Evolutionary conservation across 179 eudicot genomes (phyloP).

Genomic region (Silene vulgaris): DNA sequence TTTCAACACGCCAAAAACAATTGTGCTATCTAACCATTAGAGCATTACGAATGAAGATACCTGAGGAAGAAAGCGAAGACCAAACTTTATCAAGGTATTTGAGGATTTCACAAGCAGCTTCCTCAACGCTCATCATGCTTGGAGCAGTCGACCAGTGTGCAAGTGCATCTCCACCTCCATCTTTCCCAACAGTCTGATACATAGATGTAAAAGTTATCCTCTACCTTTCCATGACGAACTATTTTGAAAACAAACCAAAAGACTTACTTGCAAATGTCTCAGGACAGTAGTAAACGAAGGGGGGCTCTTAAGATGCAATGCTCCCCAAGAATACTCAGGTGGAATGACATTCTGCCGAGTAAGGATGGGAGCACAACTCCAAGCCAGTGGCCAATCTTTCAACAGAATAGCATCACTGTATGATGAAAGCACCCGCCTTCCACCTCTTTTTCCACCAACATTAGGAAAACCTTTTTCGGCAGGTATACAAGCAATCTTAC

Average conservation of each 20-base stretch:
- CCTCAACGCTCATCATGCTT: conserved; percentile 69
- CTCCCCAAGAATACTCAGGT: conserved; percentile 96
- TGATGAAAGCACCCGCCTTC: conserved; percentile 82
- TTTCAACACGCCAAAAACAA: background rate
- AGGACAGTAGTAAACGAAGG: conserved; percentile 66
- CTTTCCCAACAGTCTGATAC: conserved; percentile 72
- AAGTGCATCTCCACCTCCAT: conserved; percentile 89
- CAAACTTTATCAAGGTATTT: conserved; percentile 81
- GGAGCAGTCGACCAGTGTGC: conserved; percentile 92
- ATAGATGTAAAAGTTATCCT: conserved; percentile 10
- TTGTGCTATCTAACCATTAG: background rate
- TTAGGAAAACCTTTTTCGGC: conserved; percentile 91
- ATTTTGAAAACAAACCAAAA: conserved; percentile 6
- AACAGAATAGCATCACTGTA: conserved; percentile 72
- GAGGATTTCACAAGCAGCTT: conserved; percentile 76
- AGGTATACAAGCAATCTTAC: conserved; percentile 86
- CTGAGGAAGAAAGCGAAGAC: conserved; percentile 83
- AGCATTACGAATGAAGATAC: conserved; percentile 32
- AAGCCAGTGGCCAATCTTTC: conserved; percentile 97
- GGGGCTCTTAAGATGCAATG: conserved; percentile 78
- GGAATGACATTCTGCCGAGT: conserved; percentile 70
- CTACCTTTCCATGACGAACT: conserved; percentile 3
- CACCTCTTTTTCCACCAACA: conserved; percentile 76
- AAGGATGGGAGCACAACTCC: conserved; percentile 92
- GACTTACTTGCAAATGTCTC: conserved; percentile 68